phyloP scores from a whole-genome alignment of 2,329 filamentous ascomycete genomes.

The Penicillium glabrum region DNA sequence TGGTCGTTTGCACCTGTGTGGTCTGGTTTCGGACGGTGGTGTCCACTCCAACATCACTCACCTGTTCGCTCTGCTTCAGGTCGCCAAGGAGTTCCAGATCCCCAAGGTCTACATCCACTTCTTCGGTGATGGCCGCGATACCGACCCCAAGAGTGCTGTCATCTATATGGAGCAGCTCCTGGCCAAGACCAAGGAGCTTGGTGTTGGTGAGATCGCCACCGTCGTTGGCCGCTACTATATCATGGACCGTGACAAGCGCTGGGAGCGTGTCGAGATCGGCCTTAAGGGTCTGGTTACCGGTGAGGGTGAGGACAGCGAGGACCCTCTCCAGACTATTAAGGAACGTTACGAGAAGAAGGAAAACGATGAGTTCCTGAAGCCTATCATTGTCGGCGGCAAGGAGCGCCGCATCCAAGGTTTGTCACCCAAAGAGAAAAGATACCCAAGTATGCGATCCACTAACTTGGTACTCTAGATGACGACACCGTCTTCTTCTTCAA shows the following conservation, averaged over 20 bases:
- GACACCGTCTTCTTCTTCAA: slow-evolving; percentile 99
- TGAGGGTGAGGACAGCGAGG: slow-evolving; percentile 80
- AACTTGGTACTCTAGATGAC: slow-evolving; percentile 58
- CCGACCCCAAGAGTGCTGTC: slow-evolving; percentile 89
- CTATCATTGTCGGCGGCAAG: slow-evolving; percentile 88
- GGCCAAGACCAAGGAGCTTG: slow-evolving; percentile 77
- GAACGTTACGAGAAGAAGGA: slow-evolving; percentile 84
- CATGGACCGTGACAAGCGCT: slow-evolving; percentile 99
- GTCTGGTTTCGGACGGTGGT: slow-evolving; percentile 91
- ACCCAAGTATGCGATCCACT: slow-evolving; percentile 5
- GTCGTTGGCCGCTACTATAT: slow-evolving; percentile 95
- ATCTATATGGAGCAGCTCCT: slow-evolving; percentile 86
- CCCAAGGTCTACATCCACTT: slow-evolving; percentile 98
- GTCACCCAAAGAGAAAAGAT: slow-evolving; percentile 14
- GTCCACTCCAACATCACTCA: slow-evolving; percentile 97
- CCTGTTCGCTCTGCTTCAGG: slow-evolving; percentile 80
- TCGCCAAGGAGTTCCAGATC: slow-evolving; percentile 83
- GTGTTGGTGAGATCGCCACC: slow-evolving; percentile 83
- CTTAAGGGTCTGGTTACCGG: slow-evolving; percentile 83
- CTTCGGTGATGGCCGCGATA: slow-evolving; percentile 97
- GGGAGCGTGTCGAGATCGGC: slow-evolving; percentile 89
- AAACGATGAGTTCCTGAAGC: slow-evolving; percentile 97
- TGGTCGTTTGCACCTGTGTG: slow-evolving; percentile 87
- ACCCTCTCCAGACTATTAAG: slow-evolving; percentile 83
- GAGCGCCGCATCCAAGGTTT: slow-evolving; percentile 81